Base-by-base conservation (phyloP, 495 filamentous ascomycete species). In the Platismatia glauca region DNA sequence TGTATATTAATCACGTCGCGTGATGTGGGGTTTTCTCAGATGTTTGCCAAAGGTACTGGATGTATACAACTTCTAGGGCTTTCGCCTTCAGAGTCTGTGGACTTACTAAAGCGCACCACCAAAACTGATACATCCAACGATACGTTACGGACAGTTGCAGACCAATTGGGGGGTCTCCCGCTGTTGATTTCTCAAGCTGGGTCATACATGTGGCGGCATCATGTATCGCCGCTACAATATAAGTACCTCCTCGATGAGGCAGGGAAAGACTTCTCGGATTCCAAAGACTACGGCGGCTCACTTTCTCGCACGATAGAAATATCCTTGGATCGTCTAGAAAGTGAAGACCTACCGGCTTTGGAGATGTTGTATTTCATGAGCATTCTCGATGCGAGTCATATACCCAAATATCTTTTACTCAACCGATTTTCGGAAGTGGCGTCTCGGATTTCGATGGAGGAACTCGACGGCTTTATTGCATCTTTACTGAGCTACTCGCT, bases 41-140 rank as follows among this genome's bases (percentile, higher is more conserved):
- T 18, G 24, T 55, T 55, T 29, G 50, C 50, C 50, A 55, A 29
- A 55, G 24, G 29, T 55, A 55, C 22, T 18, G 50, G 50, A 55
- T 29, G n/a, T 55, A 55, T 29, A 55, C 24, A 29, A n/a, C 50
- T 55, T 29, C 50, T 22, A 12, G 50, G 22, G n/a, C 50, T 55
- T 55, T 55, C 50, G 50, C 27, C 50, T 55, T 27, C 50, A 55
- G 50, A 55, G 50, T 55, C 50, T 55, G 50, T 55, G 50, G 50
- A n/a, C 50, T 29, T 55, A 55, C 50, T 55, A 55, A 55, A 55
- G 22, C 7, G 13, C 7, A 8, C 13, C 38, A 41, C 3, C 38
- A 16, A 16, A 41, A 8, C 7, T 5, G 38, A 41, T 41, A 41
- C 15, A 41, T 5, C 7, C 15, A 41, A 16, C 13, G 38, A 41